Evolutionary conservation across 495 filamentous ascomycete species (phyloP).

Genomic region (Letharia columbiana): DNA sequence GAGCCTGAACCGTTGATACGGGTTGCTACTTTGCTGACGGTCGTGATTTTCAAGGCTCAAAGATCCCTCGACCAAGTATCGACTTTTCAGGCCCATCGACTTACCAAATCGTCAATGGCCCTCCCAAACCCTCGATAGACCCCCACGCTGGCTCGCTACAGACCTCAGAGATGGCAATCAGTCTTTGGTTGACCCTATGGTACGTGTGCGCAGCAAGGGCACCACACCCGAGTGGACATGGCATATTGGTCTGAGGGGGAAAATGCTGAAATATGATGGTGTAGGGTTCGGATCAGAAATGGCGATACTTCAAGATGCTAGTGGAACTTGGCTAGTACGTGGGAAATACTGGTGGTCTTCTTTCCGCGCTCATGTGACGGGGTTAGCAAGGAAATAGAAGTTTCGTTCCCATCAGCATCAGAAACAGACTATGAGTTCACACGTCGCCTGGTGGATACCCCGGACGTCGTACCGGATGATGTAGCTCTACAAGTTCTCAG

Average conservation of each 20-base stretch:
- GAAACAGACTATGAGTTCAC: constrained; percentile 97
- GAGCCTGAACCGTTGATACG: neutral
- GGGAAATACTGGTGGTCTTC: neutral
- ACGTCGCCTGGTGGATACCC: constrained; percentile 75
- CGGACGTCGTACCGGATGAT: constrained; percentile 79
- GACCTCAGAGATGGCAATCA: constrained; percentile 87
- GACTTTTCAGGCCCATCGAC: constrained; percentile 63
- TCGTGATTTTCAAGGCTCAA: constrained; percentile 58
- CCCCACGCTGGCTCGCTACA: constrained; percentile 78
- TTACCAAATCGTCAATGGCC: constrained; percentile 92
- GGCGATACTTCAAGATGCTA: constrained; percentile 89
- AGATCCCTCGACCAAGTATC: constrained; percentile 90
- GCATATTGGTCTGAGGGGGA: neutral
- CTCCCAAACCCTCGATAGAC: constrained; percentile 61
- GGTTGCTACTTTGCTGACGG: neutral
- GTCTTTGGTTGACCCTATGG: constrained; percentile 82
- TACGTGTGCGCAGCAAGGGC: constrained; percentile 31
- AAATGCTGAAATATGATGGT: constrained; percentile 4
- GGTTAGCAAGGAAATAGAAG: constrained; percentile 79
- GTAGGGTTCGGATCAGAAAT: constrained; percentile 66
- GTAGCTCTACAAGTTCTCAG: constrained; percentile 94
- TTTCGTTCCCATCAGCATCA: constrained; percentile 90
- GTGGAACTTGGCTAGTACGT: constrained; percentile 68
- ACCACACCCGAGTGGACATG: neutral
- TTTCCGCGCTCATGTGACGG: constrained; percentile 7